Conservation (phyloP, 257 asterid genomes). For the Solanum acaule region DNA sequence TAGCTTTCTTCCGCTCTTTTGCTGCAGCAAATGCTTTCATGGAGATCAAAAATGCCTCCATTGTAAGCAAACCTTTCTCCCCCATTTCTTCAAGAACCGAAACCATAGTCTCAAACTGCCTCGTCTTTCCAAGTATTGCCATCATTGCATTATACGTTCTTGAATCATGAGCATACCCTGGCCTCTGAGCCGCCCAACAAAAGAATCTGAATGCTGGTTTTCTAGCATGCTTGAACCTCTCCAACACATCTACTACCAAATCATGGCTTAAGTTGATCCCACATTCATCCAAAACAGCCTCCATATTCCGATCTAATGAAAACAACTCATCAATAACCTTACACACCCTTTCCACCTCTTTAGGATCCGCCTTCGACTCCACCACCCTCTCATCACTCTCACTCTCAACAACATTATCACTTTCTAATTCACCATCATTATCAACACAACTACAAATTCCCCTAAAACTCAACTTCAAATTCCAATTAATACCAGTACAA, state of each 20-base stretch:
- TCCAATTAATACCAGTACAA: neutral
- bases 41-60: conserved; percentile 55
- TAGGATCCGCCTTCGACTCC: conserved; percentile 28
- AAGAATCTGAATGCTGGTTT: conserved; percentile 88
- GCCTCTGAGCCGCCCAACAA: conserved; percentile 55
- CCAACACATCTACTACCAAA: conserved; percentile 62
- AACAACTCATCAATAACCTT: conserved; percentile 69
- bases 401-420: conserved; percentile 24
- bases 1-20: conserved; percentile 72
- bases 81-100: conserved; percentile 84
- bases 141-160: conserved; percentile 66
- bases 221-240: conserved; percentile 72
- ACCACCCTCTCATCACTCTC: conserved; percentile 15
- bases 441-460: conserved; percentile 21
- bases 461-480: conserved; percentile 17
- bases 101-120: conserved; percentile 91
- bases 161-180: conserved; percentile 53
- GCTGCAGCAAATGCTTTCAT: conserved; percentile 77
- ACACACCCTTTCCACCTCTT: conserved; percentile 67
- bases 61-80: conserved; percentile 52
- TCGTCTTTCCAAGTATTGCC: conserved; percentile 64
- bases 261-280: conserved; percentile 49
- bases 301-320: conserved; percentile 80
- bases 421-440: conserved; percentile 29
- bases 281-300: conserved; percentile 74